A percentile compares a stretch with the other conserved stretches of the same genome.
Evolutionary conservation across 805 yeast species (phyloP).

Genomic region (Candida sonorensis): DNA sequence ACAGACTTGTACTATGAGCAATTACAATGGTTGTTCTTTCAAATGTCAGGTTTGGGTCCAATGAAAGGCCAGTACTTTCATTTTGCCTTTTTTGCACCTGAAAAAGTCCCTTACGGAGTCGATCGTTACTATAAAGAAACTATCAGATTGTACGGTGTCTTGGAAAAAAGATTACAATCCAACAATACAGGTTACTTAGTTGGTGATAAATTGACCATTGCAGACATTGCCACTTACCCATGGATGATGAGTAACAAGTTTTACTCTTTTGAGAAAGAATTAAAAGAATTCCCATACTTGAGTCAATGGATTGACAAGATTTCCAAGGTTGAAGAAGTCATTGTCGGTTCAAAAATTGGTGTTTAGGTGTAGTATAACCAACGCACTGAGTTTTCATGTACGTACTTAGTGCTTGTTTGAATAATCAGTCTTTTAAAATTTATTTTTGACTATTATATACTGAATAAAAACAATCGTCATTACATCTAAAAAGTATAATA

Average conservation of each 20-base stretch:
- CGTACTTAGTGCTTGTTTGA: no score
- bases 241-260: slow-evolving; percentile 36
- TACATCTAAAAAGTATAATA: no score
- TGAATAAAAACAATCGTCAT: no score
- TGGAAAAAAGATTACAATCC: slow-evolving; percentile 41
- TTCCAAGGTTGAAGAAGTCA: no score
- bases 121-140: slow-evolving; percentile 47
- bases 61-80: slow-evolving; percentile 56
- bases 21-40: slow-evolving; percentile 49
- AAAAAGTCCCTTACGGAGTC: slow-evolving; percentile 47
- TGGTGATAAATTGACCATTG: slow-evolving; percentile 51
- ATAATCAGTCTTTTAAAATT: no score
- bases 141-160: slow-evolving; percentile 45
- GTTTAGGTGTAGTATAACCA: no score
- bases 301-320: no score
- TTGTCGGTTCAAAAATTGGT: no score
- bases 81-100: slow-evolving; percentile 38
- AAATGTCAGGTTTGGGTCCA: slow-evolving; percentile 55
- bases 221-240: slow-evolving; percentile 46
- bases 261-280: no score
- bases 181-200: slow-evolving; percentile 50
- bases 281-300: no score
- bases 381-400: no score
- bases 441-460: no score
- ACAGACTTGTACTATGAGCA: slow-evolving; percentile 43